phyloP scores from a whole-genome alignment of 352 stramenopile genomes.

The Pythium aristosporum region DNA sequence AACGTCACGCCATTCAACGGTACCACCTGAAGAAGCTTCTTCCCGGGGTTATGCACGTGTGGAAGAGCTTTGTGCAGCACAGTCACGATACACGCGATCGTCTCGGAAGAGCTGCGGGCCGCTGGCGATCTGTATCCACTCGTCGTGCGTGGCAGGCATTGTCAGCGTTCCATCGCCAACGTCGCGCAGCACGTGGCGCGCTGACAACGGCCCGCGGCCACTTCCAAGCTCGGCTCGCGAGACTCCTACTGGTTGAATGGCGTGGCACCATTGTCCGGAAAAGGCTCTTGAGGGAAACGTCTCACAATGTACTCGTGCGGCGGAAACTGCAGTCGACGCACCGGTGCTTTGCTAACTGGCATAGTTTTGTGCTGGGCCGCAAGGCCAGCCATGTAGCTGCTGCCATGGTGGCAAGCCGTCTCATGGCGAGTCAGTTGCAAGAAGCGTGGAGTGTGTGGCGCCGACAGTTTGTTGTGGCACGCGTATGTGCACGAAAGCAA shows the following conservation, averaged over 20 bases:
- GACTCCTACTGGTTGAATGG: not conserved
- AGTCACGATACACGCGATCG: not conserved
- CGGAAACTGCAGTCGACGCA: constrained; percentile 43
- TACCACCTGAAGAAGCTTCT: constrained; percentile 19
- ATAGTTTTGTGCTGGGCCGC: not conserved
- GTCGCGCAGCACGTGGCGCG: not conserved
- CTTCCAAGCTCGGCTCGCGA: not conserved
- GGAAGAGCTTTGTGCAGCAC: not conserved
- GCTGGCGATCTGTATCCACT: constrained; percentile 11
- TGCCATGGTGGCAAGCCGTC: constrained; percentile 9
- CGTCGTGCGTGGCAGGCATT: constrained; percentile 22
- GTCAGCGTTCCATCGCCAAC: not conserved
- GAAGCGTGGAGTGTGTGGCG: constrained; percentile 19
- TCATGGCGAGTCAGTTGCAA: not conserved
- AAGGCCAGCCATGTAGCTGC: constrained; percentile 8
- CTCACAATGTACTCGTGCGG: constrained; percentile 27
- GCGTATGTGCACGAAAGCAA: constrained; percentile 14
- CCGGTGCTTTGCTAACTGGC: constrained; percentile 39
- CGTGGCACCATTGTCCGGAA: not conserved
- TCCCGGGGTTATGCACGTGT: constrained; percentile 1
- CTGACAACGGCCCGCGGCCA: not conserved
- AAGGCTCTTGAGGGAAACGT: constrained; percentile 2
- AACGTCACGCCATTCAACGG: not conserved
- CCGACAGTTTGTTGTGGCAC: constrained; percentile 16
- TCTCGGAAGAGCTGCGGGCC: constrained; percentile 4